Percentiles rank a stretch among this genome's conserved stretches.
Conservation (phyloP, 352 stramenopile species). For the Globisporangium perplexum region DNA sequence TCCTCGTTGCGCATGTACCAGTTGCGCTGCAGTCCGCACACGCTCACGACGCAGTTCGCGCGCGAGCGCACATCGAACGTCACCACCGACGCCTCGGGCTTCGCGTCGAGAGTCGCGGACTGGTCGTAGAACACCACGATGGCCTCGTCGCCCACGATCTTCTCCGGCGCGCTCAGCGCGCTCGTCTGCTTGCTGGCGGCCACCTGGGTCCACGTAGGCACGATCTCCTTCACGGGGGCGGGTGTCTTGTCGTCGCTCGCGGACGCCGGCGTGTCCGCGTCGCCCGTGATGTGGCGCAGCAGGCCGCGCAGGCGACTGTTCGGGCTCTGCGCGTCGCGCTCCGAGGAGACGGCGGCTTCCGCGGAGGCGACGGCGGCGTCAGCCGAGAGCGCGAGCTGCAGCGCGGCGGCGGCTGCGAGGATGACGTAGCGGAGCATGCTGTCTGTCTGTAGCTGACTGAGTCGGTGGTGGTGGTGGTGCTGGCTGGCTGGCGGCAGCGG, state of each 20-base stretch:
- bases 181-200: constrained; percentile 17
- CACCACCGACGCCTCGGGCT: constrained; percentile 55
- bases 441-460: neutral
- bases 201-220: constrained; percentile 25
- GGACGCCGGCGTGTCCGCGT: neutral
- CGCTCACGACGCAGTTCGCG: constrained; percentile 69
- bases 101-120: constrained; percentile 17
- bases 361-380: neutral
- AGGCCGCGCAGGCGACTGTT: constrained; percentile 32
- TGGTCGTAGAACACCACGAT: constrained; percentile 73
- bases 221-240: constrained; percentile 30
- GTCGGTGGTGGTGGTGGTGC: neutral
- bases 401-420: constrained; percentile 10
- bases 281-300: constrained; percentile 27
- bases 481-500: no score
- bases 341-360: neutral
- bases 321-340: constrained; percentile 15
- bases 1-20: constrained; percentile 62
- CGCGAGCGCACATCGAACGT: constrained; percentile 63
- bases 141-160: constrained; percentile 53
- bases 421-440: constrained; percentile 18
- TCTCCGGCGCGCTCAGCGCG: constrained; percentile 33
- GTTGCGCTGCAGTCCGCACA: constrained; percentile 53
- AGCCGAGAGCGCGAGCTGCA: constrained; percentile 10
- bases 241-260: constrained; percentile 8